Conservation (phyloP, 495 filamentous ascomycete genomes). For the Penicillium paxilli region DNA sequence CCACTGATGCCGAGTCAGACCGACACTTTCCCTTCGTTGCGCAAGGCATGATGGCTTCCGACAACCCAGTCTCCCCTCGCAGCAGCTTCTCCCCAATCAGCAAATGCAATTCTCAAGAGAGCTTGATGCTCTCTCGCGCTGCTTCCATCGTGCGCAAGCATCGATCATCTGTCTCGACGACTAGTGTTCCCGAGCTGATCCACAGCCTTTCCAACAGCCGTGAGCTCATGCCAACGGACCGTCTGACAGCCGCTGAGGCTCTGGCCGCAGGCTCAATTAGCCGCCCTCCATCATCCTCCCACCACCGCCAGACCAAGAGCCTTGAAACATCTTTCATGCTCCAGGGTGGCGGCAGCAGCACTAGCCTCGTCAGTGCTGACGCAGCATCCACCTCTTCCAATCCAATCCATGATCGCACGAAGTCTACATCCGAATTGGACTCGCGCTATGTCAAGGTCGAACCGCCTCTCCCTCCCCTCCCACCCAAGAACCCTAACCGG, state of each 20-base stretch:
- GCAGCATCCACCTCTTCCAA: slow-evolving; percentile 3
- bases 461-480: slow-evolving; percentile 12
- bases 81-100: slow-evolving; percentile 58
- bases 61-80: slow-evolving; percentile 43
- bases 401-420: slow-evolving; percentile 36
- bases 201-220: slow-evolving; percentile 49
- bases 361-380: slow-evolving; percentile 25
- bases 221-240: slow-evolving; percentile 40
- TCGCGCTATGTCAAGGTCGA: slow-evolving; percentile 9
- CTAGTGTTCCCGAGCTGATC: slow-evolving; percentile 57
- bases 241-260: slow-evolving; percentile 29
- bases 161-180: slow-evolving; percentile 56
- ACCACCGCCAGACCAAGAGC: slow-evolving; percentile 46
- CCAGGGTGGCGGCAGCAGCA: slow-evolving; percentile 24
- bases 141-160: slow-evolving; percentile 52
- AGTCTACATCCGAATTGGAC: slow-evolving; percentile 38
- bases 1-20: slow-evolving; percentile 46
- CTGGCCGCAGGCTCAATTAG: slow-evolving; percentile 11
- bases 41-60: slow-evolving; percentile 37
- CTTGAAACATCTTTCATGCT: slow-evolving; percentile 32
- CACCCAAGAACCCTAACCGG: slow-evolving; percentile 21
- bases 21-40: slow-evolving; percentile 43
- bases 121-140: slow-evolving; percentile 50
- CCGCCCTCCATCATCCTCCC: slow-evolving; percentile 32
- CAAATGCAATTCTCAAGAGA: slow-evolving; percentile 60